A percentile compares a stretch with the other conserved stretches of the same genome.
These are phyloP conservation scores for Aureobasidium lini DNA, from an alignment of 2,329 filamentous ascomycete species.

Conservation along the genomic window DNA sequence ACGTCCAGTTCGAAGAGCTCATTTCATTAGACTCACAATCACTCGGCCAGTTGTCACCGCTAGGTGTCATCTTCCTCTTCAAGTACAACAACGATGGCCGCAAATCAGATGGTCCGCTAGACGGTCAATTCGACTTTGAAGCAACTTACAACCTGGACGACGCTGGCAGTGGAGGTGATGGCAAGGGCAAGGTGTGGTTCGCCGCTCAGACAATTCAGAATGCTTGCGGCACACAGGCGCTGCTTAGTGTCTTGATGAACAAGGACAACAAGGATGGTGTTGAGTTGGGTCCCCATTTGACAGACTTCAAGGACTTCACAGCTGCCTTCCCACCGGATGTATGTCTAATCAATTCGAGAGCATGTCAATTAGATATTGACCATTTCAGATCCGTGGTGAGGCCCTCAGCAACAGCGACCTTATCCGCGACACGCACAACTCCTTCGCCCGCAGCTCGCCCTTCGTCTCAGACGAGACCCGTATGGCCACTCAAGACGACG, in stretches of 20 bases:
- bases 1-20: conserved; percentile 95
- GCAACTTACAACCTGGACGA: conserved; percentile 50
- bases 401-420: conserved; percentile 59
- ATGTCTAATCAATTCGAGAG: conserved; percentile 16
- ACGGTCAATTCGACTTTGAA: conserved; percentile 71
- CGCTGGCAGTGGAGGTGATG: conserved; percentile 20
- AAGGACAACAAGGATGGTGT: conserved; percentile 49
- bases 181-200: conserved; percentile 61
- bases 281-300: conserved; percentile 63
- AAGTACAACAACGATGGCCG: conserved; percentile 75
- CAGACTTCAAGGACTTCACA: conserved; percentile 82
- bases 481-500: conserved; percentile 64
- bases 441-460: conserved; percentile 78
- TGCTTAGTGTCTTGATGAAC: conserved; percentile 87
- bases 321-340: conserved; percentile 63
- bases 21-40: conserved; percentile 75
- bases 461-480: conserved; percentile 87
- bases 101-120: conserved; percentile 59
- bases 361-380: not conserved
- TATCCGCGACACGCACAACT: conserved; percentile 68
- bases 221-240: conserved; percentile 91
- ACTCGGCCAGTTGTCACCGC: conserved; percentile 51
- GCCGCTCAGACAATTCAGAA: conserved; percentile 97
- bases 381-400: conserved; percentile 56
- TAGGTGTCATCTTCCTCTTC: conserved; percentile 96